Evolutionary conservation across 2,329 filamentous ascomycete genomes (phyloP), one percentile per base, ranked within the genome.

Genomic region (Pseudogymnoascus pannorum): DNA sequence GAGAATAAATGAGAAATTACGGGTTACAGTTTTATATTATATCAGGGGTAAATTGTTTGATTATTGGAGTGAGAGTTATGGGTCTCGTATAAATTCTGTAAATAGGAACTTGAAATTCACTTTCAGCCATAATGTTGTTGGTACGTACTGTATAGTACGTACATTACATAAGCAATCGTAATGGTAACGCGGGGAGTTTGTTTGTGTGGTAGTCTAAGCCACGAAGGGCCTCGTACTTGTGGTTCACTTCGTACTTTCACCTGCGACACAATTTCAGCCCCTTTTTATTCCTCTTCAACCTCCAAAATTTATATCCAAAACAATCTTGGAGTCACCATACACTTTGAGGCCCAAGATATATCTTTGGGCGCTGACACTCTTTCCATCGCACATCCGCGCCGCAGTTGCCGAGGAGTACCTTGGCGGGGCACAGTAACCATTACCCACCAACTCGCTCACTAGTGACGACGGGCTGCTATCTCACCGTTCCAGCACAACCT

Each of bases 1-100:
- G 87, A 89, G 63, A 92, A 81, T 5, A 92, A 80, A 70, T 92
- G 88, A 57, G 86, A 87, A 70, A 92, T 89, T 66, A 92, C 42
- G 42, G 22, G 42, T 48, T 48, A 48, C 26, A 29, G 22, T 26
- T 35, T 48, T 48, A 48, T 48, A 26, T 16, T 48, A 48, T 48
- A 48, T 48, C 22, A 48, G 42, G 42, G 42, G 22, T 48, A n/a
- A n/a, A n/a, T n/a, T n/a, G 31, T 11, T 35, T 8, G 31, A 35
- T 4, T 12, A 48, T 29, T 48, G 42, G 42, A 48, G 14, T 26
- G 42, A 48, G 7, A 26, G 18, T 18, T 16, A 42, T 12, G 42
- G 22, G 42, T 48, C 42, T 48, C 22, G 42, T 48, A 48, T 48
- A 48, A 48, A 48, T 44, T 44, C 40, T 20, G 40, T 44, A 44